Evolutionary conservation across 495 filamentous ascomycete species (phyloP), one percentile per base, ranked within the genome.

Genomic region (Talaromyces liani): DNA sequence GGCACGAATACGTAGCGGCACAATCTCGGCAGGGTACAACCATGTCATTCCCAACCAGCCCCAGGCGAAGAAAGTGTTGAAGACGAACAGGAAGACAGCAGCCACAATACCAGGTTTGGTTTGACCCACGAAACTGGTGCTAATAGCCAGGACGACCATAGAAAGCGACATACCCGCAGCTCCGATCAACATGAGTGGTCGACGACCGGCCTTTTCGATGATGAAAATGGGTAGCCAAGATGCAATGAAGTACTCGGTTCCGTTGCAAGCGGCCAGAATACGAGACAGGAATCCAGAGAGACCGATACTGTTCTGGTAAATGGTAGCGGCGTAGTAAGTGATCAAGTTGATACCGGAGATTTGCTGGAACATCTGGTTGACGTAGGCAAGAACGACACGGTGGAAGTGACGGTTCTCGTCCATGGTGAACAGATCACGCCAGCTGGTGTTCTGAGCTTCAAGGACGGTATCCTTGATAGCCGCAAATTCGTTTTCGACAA

Each of bases 331-430:
- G 63, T 92, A 92, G 69, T 91, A 90, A 0, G 87, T 88, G 65
- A 91, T 87, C 18, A 92, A 67, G 65, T 91, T 91, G 67, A 92
- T 91, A 24, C 90, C 90, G 0, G 80, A 83, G 33, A 90, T 85
- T 65, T 92, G 88, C 67, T 91, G 89, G 75, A 91, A 91, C 78
- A 89, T 83, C 65, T 91, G 89, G 72, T 89, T 91, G 70, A 90
- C 82, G 68, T 90, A 90, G 53, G 83, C 89, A 31, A 92, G 78
- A 25, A 86, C 71, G 0, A 82, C 85, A 12, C 91, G 85, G 72
- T 92, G 90, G 67, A 93, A 84, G 70, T 91, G 88, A 33, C 90
- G 84, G 68, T 91, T 82, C 63, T 85, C 82, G 63, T 80, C 84
- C 82, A 88, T 88, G 29, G 84, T 88, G 72, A 92, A 91, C 63